Evolutionary conservation across 306 rosid genomes (phyloP).

Genomic region (Crotalaria pallida): DNA sequence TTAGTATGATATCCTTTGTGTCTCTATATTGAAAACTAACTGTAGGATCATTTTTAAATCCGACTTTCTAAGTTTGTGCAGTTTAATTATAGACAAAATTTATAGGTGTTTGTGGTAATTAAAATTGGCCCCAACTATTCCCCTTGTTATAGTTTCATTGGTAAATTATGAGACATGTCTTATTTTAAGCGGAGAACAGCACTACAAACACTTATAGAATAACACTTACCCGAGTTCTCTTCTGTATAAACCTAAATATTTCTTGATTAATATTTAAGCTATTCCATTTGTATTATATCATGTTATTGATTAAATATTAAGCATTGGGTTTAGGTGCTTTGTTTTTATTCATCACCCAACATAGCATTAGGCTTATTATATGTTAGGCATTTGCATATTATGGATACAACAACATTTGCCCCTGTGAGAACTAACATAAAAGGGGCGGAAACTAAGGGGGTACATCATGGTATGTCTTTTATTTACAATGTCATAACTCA

Average conservation of each 20-base stretch:
- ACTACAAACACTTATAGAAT: no score
- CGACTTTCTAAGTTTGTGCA: not conserved
- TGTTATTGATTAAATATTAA: not conserved
- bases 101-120: no score
- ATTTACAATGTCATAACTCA: no score
- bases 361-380: not conserved
- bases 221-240: no score
- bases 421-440: not conserved
- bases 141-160: no score
- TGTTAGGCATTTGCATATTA: not conserved
- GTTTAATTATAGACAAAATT: no score
- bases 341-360: not conserved
- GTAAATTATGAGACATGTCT: no score
- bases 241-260: not conserved
- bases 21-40: not conserved
- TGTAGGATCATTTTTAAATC: not conserved
- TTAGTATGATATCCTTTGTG: not conserved
- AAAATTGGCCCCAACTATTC: no score
- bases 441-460: not conserved
- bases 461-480: no score
- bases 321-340: not conserved
- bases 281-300: not conserved
- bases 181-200: no score
- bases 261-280: not conserved
- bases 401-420: not conserved